phyloP scores from a whole-genome alignment of 805 yeast species.

The Blastobotrys mokoenaii region DNA sequence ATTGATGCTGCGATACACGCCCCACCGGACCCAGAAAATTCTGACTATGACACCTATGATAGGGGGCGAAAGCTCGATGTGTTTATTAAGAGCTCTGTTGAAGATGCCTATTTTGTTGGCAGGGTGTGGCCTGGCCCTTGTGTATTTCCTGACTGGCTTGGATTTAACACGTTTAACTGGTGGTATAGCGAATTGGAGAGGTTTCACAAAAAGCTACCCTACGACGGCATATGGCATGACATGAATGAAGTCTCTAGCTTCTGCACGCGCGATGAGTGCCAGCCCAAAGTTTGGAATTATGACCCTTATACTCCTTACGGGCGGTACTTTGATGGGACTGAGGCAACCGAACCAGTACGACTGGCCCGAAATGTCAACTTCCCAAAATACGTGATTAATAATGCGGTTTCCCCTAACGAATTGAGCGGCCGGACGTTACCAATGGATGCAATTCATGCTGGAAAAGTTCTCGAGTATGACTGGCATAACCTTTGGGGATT shows the following conservation, averaged over 20 bases:
- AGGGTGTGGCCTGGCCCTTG: constrained; percentile 98
- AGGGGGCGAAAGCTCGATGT: constrained; percentile 34
- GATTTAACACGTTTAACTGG: constrained; percentile 45
- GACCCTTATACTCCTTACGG: neutral
- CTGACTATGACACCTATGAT: constrained; percentile 55
- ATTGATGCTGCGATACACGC: constrained; percentile 49
- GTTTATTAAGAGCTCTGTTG: constrained; percentile 42
- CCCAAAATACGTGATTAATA: constrained; percentile 31
- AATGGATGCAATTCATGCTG: constrained; percentile 65
- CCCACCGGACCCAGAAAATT: constrained; percentile 55
- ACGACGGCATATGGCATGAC: constrained; percentile 85
- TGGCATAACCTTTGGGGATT: constrained; percentile 79
- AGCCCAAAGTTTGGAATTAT: neutral
- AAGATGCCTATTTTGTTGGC: constrained; percentile 53
- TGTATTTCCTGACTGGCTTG: constrained; percentile 80
- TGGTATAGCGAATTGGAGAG: constrained; percentile 33
- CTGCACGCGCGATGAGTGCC: constrained; percentile 30
- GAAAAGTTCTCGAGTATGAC: constrained; percentile 78
- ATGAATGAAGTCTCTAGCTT: constrained; percentile 85
- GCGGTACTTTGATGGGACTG: neutral
- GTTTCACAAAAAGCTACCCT: constrained; percentile 41
- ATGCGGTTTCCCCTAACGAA: constrained; percentile 31
- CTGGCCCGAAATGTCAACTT: constrained; percentile 27
- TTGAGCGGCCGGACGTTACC: constrained; percentile 85
- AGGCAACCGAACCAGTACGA: constrained; percentile 7